Conservation (phyloP, 345 rosid genomes). For the Jatropha curcas region DNA sequence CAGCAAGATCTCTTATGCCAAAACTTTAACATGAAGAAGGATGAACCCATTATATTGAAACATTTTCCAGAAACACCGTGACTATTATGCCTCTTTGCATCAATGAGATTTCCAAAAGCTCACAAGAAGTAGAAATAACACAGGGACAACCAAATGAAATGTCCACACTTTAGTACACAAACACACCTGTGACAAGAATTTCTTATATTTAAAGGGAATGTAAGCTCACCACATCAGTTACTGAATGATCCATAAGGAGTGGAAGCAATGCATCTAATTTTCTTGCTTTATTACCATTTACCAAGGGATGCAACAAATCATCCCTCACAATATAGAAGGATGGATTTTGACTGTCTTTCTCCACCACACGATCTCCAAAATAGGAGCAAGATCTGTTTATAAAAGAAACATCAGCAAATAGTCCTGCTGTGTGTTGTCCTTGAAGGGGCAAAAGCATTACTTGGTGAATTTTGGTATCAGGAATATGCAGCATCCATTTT, state of each 20-base stretch:
- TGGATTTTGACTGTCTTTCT: conserved; percentile 26
- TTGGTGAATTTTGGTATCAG: conserved; percentile 62
- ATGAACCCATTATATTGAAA: background rate
- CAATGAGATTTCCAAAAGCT: background rate
- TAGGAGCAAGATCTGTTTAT: conserved; percentile 38
- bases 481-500: conserved; percentile 62
- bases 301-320: conserved; percentile 85
- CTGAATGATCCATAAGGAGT: conserved; percentile 53
- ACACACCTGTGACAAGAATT: conserved; percentile 3
- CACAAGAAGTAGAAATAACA: background rate
- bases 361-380: conserved; percentile 41
- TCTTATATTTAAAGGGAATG: conserved; percentile 12
- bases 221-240: conserved; percentile 80
- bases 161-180: background rate
- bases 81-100: background rate
- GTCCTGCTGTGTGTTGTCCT: conserved; percentile 25
- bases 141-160: background rate
- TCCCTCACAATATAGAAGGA: conserved; percentile 79
- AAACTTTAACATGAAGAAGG: background rate
- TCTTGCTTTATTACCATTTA: conserved; percentile 91
- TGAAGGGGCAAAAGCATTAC: conserved; percentile 38
- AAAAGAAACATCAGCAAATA: conserved; percentile 30
- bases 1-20: background rate
- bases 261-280: conserved; percentile 82
- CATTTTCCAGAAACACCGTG: background rate